Base-by-base conservation (phyloP, 202 grass and related monocot species). In the Setaria italica region DNA sequence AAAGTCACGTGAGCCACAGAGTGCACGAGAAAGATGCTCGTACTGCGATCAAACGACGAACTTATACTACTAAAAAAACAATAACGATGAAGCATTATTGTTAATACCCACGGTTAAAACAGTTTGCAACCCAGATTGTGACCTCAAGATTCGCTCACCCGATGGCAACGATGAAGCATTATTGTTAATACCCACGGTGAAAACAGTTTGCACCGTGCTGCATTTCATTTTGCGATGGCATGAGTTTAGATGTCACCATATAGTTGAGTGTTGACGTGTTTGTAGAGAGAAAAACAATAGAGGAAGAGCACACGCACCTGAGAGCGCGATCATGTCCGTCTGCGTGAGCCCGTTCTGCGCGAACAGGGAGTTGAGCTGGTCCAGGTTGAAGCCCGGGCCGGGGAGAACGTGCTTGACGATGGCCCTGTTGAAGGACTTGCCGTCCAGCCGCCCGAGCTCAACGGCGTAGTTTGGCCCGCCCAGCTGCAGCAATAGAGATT, bases 291-390 rank as follows among this genome's bases (percentile, higher is more conserved):
- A 50, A 50, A 50, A 14, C 11, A 14, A 14, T 50, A 15, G 3
- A 3, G 48, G 48, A 14, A 50, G 12, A 50, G 48, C 48, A 50
- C 48, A 50, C 59, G 30, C 0, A 95, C 93, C 93, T 49, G 92
- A 94, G 1, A 97, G 88, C 1, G 94, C 92, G 48, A 97, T 94
- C 92, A 97, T 94, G 72, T 97, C 92, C 6, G 84, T 89, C 82
- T 94, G 92, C 0, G 92, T 89, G 67, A 97, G 85, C 0, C 92
- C 92, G 56, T 94, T 92, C 74, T 62, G 72, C 10, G 85, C 70
- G 85, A 94, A 97, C 17, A 97, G 6, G 12, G 83, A 35, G 85
- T 90, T 92, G 55, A 97, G 84, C 77, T 90, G 92, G 60, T 97
- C 78, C 46, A 97, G 81, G 73, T 90, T 85, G 77, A 97, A 97